phyloP scores from a whole-genome alignment of 2,329 filamentous ascomycete genomes.

The Drechslerella stenobrocha region DNA sequence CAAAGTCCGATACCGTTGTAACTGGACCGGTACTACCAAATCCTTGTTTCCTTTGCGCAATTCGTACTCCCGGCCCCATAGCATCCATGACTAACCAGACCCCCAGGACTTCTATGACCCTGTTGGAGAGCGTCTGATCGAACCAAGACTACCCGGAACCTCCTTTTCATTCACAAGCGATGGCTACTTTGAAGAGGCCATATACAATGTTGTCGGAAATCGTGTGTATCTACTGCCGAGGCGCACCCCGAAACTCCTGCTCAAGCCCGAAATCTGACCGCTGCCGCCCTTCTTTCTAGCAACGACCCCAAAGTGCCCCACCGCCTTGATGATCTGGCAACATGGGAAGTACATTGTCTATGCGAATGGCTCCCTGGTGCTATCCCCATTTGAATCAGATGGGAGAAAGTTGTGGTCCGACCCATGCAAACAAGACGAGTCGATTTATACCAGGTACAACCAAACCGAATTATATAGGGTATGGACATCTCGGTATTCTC shows the following conservation, averaged over 20 bases:
- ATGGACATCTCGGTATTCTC: slow-evolving; percentile 45
- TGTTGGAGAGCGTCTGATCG: slow-evolving; percentile 66
- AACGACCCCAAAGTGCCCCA: slow-evolving; percentile 64
- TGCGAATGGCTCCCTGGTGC: slow-evolving; percentile 63
- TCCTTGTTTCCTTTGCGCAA: slow-evolving; percentile 1
- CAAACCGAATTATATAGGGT: slow-evolving; percentile 67
- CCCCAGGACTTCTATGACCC: slow-evolving; percentile 70
- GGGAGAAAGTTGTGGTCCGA: slow-evolving; percentile 69
- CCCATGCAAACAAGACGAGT: slow-evolving; percentile 63
- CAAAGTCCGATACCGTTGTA: slow-evolving; percentile 69
- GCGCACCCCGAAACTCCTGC: slow-evolving; percentile 2
- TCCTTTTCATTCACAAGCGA: slow-evolving; percentile 73
- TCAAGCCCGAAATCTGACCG: slow-evolving; percentile 40
- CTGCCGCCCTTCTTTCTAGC: slow-evolving; percentile 56
- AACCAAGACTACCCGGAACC: slow-evolving; percentile 69
- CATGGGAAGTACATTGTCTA: slow-evolving; percentile 67
- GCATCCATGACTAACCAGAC: slow-evolving; percentile 3
- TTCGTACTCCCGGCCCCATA: slow-evolving; percentile 24
- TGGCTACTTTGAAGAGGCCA: slow-evolving; percentile 70
- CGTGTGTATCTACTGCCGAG: slow-evolving; percentile 59
- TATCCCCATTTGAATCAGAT: slow-evolving; percentile 67
- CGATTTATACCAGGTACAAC: slow-evolving; percentile 69
- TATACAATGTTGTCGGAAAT: slow-evolving; percentile 70
- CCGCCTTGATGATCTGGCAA: slow-evolving; percentile 72
- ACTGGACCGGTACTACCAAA: slow-evolving; percentile 67